Evolutionary conservation across 2,329 filamentous ascomycete species (phyloP), one percentile per base, ranked within the genome.

Genomic region (Zelopaecilomyces penicillatus): DNA sequence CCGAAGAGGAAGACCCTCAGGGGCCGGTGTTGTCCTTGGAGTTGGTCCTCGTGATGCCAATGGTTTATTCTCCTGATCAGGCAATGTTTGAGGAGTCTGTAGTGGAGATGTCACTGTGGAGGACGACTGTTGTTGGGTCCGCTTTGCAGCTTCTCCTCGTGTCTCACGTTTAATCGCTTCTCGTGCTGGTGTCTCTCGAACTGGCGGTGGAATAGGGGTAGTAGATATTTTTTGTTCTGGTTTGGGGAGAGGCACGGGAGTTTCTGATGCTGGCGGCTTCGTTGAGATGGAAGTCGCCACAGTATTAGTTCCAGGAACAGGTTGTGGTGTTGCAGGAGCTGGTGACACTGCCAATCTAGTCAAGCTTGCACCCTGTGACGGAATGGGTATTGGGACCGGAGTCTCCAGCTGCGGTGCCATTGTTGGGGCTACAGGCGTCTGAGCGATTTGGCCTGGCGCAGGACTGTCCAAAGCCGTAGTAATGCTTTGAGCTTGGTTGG

Each of bases 91-190:
- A 11, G 50, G 54, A 40, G 40, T 45, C 41, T 42, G 42, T 34
- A 43, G 49, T 12, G 39, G 43, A 34, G 39, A 49, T 41, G 42
- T 49, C 30, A 39, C 37, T 35, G 49, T 30, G 42, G 48, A 40
- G 26, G 48, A 36, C 52, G 57, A 52, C 46, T 60, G 55, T 34
- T 59, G 59, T 51, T 70, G 67, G 30, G 61, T 58, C 40, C 65
- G 69, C 57, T 74, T 70, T 5, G 62, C 65, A 12, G 60, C 59
- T 30, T 69, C 67, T 39, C 60, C 70, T 19, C 71, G 64, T 9
- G 70, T 74, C 55, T 75, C 71, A 46, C 71, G 60, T 56, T 67
- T 69, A 19, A 60, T 57, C 2, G 55, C 51, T 30, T 63, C 61
- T 28, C 54, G 54, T 31, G 50, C 42, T 7, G 54, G 53, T 10